phyloP scores from a whole-genome alignment of 2,329 filamentous ascomycete genomes.

The Hymenoscyphus infarciens region DNA sequence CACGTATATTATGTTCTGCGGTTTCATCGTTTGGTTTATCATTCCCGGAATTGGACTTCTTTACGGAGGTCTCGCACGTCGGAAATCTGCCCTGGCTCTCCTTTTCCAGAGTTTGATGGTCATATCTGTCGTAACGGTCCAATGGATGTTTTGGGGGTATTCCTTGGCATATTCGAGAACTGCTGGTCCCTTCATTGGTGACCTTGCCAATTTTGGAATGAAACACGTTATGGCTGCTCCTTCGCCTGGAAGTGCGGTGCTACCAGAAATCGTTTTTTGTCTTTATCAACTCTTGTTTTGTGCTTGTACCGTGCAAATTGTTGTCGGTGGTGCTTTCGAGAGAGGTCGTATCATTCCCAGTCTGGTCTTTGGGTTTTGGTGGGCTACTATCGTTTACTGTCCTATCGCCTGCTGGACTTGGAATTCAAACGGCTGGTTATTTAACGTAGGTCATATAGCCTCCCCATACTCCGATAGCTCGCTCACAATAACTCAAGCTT shows the following conservation, averaged over 20 bases:
- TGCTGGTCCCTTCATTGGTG: constrained; percentile 59
- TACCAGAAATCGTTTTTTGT: constrained; percentile 65
- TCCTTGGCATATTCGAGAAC: constrained; percentile 58
- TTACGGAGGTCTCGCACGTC: constrained; percentile 59
- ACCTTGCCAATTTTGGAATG: constrained; percentile 58
- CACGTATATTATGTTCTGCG: constrained; percentile 55
- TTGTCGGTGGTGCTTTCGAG: constrained; percentile 59
- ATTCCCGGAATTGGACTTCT: constrained; percentile 64
- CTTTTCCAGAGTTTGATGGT: constrained; percentile 62
- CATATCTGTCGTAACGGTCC: constrained; percentile 51
- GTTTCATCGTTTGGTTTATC: constrained; percentile 62
- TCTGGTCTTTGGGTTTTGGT: constrained; percentile 60
- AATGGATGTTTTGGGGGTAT: constrained; percentile 63
- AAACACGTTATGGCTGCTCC: constrained; percentile 58
- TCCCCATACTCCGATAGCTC: not conserved
- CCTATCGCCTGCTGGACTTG: constrained; percentile 64
- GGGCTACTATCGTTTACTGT: constrained; percentile 64
- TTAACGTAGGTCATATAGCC: constrained; percentile 31
- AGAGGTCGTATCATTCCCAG: constrained; percentile 59
- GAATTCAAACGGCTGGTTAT: constrained; percentile 65
- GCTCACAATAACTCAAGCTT: constrained; percentile 37
- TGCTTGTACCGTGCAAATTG: constrained; percentile 58
- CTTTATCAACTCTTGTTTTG: constrained; percentile 63
- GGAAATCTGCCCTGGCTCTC: constrained; percentile 59
- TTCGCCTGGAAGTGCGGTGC: constrained; percentile 50